phyloP scores from a whole-genome alignment of 768 basidiomycete genomes.

The Pulveroboletus ravenelii region DNA sequence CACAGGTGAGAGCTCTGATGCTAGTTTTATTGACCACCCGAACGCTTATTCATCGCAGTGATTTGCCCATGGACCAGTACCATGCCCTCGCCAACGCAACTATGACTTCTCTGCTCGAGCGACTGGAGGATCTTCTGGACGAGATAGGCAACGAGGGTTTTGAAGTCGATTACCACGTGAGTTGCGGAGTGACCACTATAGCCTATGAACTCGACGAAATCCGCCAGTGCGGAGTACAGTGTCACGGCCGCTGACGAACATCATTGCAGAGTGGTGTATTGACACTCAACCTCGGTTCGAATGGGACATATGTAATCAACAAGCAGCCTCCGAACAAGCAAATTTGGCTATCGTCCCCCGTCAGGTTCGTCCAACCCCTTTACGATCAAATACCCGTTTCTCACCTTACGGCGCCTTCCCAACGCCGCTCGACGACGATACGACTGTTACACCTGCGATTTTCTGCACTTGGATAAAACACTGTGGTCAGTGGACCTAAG shows the following conservation, averaged over 20 bases:
- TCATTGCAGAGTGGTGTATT: slow-evolving; percentile 77
- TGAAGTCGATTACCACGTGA: slow-evolving; percentile 88
- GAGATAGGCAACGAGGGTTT: slow-evolving; percentile 47
- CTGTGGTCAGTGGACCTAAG: slow-evolving; percentile 72
- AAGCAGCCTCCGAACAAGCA: slow-evolving; percentile 98
- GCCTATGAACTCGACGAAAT: not conserved
- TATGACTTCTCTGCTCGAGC: slow-evolving; percentile 74
- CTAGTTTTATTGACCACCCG: not conserved
- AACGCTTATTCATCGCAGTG: slow-evolving; percentile 27
- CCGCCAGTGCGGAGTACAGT: not conserved
- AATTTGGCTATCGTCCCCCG: slow-evolving; percentile 90
- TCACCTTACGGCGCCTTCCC: slow-evolving; percentile 1
- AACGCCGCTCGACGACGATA: slow-evolving; percentile 1
- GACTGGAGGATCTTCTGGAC: slow-evolving; percentile 71
- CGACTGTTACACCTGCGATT: not conserved
- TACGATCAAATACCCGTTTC: not conserved
- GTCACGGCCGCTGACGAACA: slow-evolving; percentile 7
- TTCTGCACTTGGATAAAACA: slow-evolving; percentile 5
- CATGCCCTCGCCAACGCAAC: slow-evolving; percentile 67
- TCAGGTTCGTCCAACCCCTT: slow-evolving; percentile 50
- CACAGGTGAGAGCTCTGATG: slow-evolving; percentile 38
- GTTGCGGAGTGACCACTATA: slow-evolving; percentile 21
- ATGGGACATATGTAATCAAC: slow-evolving; percentile 92
- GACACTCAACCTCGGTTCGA: slow-evolving; percentile 67
- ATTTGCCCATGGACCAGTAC: slow-evolving; percentile 61